These are phyloP conservation scores for Clonostachys byssicola DNA, from an alignment of 2,329 filamentous ascomycete genomes.

Conservation along the genomic window DNA sequence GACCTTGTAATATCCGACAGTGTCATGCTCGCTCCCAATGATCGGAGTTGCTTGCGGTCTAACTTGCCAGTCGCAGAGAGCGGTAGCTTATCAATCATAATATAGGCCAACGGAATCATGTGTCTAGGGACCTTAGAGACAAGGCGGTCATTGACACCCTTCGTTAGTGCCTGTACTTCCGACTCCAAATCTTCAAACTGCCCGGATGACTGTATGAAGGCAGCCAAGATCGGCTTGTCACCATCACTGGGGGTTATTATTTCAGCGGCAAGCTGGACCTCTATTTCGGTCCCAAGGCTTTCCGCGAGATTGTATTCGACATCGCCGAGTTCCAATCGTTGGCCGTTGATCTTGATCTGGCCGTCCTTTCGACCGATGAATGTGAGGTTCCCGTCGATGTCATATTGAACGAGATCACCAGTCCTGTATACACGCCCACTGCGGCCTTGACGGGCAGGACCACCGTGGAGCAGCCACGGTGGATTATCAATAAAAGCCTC, in stretches of 20 bases:
- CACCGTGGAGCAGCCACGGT: conserved; percentile 5
- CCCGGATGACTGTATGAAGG: not conserved
- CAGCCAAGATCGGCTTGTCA: conserved; percentile 17
- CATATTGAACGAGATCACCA: conserved; percentile 38
- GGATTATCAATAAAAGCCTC: conserved; percentile 16
- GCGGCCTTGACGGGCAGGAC: conserved; percentile 1
- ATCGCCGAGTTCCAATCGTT: conserved; percentile 39
- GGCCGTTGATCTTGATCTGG: conserved; percentile 56
- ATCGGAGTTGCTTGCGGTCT: conserved; percentile 6
- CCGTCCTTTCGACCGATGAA: conserved; percentile 49
- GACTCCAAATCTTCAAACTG: not conserved
- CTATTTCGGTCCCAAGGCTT: conserved; percentile 1
- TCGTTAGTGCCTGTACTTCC: not conserved
- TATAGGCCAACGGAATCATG: not conserved
- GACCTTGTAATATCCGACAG: too few species aligned
- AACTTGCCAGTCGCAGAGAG: not conserved
- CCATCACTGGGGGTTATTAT: conserved; percentile 12
- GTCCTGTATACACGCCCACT: conserved; percentile 32
- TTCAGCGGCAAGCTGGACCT: conserved; percentile 33
- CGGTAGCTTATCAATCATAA: not conserved
- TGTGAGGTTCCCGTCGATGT: conserved; percentile 29
- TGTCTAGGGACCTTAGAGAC: not conserved
- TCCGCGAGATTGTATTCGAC: conserved; percentile 2
- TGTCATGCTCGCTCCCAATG: too few species aligned
- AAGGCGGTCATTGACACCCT: not conserved